These are phyloP conservation scores for Stylonectria norvegica DNA, from an alignment of 2,329 filamentous ascomycete species.

Conservation along the genomic window DNA sequence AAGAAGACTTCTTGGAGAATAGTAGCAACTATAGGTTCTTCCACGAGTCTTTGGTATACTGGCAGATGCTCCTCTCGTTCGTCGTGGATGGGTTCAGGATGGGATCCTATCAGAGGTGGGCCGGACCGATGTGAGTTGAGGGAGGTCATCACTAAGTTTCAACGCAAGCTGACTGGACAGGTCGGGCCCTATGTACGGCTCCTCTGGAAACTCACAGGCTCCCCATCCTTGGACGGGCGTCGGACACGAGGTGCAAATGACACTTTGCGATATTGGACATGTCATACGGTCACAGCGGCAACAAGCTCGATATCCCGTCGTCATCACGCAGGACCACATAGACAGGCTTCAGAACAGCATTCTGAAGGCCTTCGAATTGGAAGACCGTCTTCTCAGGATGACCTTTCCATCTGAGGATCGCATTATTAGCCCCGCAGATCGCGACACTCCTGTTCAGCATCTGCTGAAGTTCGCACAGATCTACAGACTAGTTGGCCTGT, in stretches of 20 bases:
- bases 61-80: constrained; percentile 14
- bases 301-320: constrained; percentile 4
- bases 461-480: constrained; percentile 10
- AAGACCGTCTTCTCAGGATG: constrained; percentile 4
- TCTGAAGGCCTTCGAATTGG: constrained; percentile 9
- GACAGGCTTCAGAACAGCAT: constrained; percentile 11
- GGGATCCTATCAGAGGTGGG: constrained; percentile 3
- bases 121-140: constrained; percentile 4
- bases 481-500: constrained; percentile 7
- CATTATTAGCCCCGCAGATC: constrained; percentile 9
- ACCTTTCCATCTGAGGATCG: constrained; percentile 5
- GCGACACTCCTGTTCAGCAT: constrained; percentile 10
- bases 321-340: constrained; percentile 5
- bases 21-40: constrained; percentile 13
- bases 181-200: constrained; percentile 1
- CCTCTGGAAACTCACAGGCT: constrained; percentile 1
- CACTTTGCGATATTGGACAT: constrained; percentile 7
- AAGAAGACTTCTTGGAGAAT: constrained; percentile 1
- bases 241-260: constrained; percentile 7
- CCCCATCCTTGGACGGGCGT: constrained; percentile 16
- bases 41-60: constrained; percentile 11
- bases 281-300: constrained; percentile 11
- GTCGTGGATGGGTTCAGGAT: constrained; percentile 12
- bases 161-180: background rate
- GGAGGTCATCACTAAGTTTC: background rate